These are phyloP conservation scores for Boletus tomentosulus DNA, from an alignment of 768 basidiomycete species.

Conservation along the genomic window DNA sequence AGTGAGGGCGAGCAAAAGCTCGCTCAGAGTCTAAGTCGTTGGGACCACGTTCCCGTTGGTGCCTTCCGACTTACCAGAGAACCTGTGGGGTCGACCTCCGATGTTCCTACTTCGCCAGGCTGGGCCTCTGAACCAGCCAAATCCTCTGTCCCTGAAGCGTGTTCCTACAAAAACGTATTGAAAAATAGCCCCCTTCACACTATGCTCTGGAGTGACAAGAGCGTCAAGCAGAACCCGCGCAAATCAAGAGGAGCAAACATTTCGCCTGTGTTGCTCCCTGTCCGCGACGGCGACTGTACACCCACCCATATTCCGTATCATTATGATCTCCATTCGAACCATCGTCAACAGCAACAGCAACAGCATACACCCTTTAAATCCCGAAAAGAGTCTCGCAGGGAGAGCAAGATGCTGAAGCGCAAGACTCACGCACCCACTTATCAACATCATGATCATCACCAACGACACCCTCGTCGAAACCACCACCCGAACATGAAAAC, in stretches of 20 bases:
- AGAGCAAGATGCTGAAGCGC: conserved; percentile 64
- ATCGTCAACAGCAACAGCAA: conserved; percentile 33
- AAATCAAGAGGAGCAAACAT: conserved; percentile 35
- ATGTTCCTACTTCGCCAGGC: conserved; percentile 26
- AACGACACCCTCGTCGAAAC: conserved; percentile 50
- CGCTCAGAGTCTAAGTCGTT: conserved; percentile 52
- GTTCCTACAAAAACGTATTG: conserved; percentile 39
- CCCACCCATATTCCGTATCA: conserved; percentile 40
- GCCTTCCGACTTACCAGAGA: conserved; percentile 65
- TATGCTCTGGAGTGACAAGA: conserved; percentile 48
- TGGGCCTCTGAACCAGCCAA: conserved; percentile 28
- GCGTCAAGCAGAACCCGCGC: conserved; percentile 18
- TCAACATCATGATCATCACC: conserved; percentile 40
- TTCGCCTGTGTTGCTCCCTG: conserved; percentile 51
- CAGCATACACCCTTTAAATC: conserved; percentile 42
- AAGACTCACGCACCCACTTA: conserved; percentile 44
- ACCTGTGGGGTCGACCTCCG: conserved; percentile 19
- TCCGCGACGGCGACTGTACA: conserved; percentile 53
- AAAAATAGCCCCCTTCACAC: conserved; percentile 53
- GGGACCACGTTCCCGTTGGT: conserved; percentile 71
- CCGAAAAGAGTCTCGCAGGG: conserved; percentile 60
- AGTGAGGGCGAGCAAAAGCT: conserved; percentile 39
- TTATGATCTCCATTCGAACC: conserved; percentile 34
- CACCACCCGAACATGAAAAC: conserved; percentile 63
- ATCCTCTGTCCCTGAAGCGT: conserved; percentile 15